Evolutionary conservation across 352 stramenopile species (phyloP), one percentile per base, ranked within the genome.

Genomic region (Globisporangium cylindrosporum): DNA sequence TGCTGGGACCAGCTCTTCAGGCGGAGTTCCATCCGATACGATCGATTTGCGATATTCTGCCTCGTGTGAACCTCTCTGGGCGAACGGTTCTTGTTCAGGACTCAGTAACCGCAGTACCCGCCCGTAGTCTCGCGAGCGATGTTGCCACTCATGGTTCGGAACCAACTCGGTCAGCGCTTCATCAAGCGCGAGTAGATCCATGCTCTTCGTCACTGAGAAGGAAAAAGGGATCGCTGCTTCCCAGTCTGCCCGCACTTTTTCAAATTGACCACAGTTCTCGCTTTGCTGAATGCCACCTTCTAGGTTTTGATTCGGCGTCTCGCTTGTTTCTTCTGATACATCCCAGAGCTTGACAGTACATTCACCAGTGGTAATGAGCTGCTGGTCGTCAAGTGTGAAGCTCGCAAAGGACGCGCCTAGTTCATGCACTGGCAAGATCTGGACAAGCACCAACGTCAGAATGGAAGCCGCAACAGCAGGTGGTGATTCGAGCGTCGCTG

Each of bases 331-430:
- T 29, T 43, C 29, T 3, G 63, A 56, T 12, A 89, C 46, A 49
- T 75, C 34, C 80, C 82, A 91, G 24, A 89, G 4, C 60, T 91
- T 85, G 25, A 91, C 25, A 6, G 68, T 59, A 18, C 73, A 81
- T 3, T 77, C 73, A 3, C 81, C 80, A 32, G 73, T 75, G n/a
- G 79, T 78, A 0, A 88, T 34, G 4, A 91, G 41, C n/a, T 61
- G 53, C 7, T 73, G 48, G n/a, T 86, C 73, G 27, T 89, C 78
- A 0, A 43, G n/a, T 6, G 72, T 71, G 59, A 90, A 89, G 0
- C 51, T 56, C 14, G 73, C 62, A 24, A 64, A 77, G 2, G 68
- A 64, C 1, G 76, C 75, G 3, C 76, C 81, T 4, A 78, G 59
- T 1, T 80, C 73, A 27, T 83, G 69, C 3, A 88, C 74, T 7